Evolutionary conservation across 371 early-diverging fungal genomes (phyloP), one percentile per base, ranked within the genome.

Genomic region (Mortierella sp.): DNA sequence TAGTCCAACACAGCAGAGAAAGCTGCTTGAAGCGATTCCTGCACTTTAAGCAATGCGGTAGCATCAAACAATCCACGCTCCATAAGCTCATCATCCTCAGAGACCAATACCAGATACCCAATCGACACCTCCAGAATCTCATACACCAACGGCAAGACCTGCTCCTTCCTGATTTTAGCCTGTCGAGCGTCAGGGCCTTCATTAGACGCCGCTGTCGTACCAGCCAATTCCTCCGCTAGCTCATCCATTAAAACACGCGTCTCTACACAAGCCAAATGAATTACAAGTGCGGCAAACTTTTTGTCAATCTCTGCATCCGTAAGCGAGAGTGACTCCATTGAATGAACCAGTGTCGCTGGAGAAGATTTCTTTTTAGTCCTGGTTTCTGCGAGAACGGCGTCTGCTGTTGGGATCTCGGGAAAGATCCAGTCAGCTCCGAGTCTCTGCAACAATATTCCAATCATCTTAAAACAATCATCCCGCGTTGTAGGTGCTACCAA

Each of bases 361-460:
- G 86, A 75, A 5, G 68, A 6, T 50, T 78, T 82, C 54, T 79
- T 77, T 28, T 76, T 73, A 5, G 58, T 0, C 8, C 68, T 42
- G 11, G 68, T 55, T 9, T 19, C n/a, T 26, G 57, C 24, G 13
- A 70, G 44, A 28, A 70, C 19, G 24, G 50, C 21, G 19, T 60
- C 31, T 14, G 75, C 9, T n/a, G 70, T 63, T 9, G 73, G 26
- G 24, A 57, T 48, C 4, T 86, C 76, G 47, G 86, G 86, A 50
- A 82, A 86, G 45, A 86, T 76, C 86, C 86, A 86, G 16, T 74
- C 75, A 0, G 82, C 77, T 14, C 86, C 86, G 26, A 86, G 50
- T 74, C 74, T 73, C 48, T 81, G 85, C 63, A 82, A 44, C 16
- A 86, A 72, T 2, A 86, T 57, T 13, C 86, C 86, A 4, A 72